Conservation (phyloP, 495 filamentous ascomycete genomes). For the Talaromyces stipitatus region DNA sequence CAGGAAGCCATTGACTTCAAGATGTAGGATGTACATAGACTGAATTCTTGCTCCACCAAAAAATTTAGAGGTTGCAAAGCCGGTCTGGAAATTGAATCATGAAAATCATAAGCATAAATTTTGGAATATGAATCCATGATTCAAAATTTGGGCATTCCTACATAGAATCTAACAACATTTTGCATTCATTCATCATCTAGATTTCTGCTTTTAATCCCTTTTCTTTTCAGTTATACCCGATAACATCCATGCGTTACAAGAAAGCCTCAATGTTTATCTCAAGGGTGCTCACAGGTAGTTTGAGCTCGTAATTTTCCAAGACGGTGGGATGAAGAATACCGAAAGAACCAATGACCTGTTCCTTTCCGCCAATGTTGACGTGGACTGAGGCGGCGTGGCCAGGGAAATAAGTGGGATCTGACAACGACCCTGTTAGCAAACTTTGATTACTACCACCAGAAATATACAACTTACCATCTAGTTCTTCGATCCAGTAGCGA, state of each 20-base stretch:
- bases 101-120: no score
- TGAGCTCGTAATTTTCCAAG: conserved; percentile 87
- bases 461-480: conserved; percentile 51
- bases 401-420: conserved; percentile 81
- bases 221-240: background rate
- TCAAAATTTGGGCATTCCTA: background rate
- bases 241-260: conserved; percentile 45
- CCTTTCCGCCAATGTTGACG: conserved; percentile 61
- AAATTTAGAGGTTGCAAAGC: no score
- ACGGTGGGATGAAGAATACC: conserved; percentile 92
- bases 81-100: no score
- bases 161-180: background rate
- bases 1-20: no score
- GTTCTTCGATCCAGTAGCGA: conserved; percentile 86
- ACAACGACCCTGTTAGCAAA: background rate
- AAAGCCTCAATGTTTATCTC: conserved; percentile 95
- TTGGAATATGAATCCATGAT: background rate
- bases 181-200: background rate
- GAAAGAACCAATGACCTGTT: conserved; percentile 71
- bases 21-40: no score
- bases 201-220: background rate
- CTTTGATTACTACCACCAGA: background rate
- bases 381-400: conserved; percentile 83
- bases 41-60: no score
- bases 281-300: conserved; percentile 88